phyloP scores from a whole-genome alignment of 345 rosid species.

The Syzygium aromaticum region DNA sequence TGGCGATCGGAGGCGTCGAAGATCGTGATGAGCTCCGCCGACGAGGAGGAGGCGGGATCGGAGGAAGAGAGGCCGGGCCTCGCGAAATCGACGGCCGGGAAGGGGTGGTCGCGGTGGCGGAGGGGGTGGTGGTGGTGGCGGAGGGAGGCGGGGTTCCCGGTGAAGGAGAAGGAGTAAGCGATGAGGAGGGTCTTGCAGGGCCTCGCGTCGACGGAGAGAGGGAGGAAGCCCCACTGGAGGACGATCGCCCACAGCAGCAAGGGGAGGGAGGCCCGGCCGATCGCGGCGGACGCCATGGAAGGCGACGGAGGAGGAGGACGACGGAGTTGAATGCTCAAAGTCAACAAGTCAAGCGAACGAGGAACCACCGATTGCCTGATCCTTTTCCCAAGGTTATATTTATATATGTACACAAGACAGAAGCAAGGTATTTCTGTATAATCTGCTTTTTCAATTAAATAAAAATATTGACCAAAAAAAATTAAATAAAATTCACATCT shows the following conservation, averaged over 20 bases:
- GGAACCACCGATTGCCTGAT: not conserved
- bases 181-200: slow-evolving; percentile 40
- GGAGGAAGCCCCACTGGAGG: slow-evolving; percentile 3
- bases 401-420: not conserved
- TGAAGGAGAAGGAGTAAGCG: slow-evolving; percentile 61
- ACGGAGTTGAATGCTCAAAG: not conserved
- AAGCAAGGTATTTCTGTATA: not conserved
- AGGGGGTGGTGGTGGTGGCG: slow-evolving; percentile 15
- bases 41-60: slow-evolving; percentile 20
- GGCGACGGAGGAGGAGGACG: not conserved
- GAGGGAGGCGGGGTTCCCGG: slow-evolving; percentile 19
- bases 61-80: slow-evolving; percentile 29
- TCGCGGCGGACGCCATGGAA: not conserved
- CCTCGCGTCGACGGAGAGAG: slow-evolving; percentile 15
- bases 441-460: not conserved
- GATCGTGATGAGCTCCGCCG: slow-evolving; percentile 41
- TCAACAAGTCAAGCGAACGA: not conserved
- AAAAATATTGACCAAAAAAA: not conserved
- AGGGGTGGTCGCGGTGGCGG: slow-evolving; percentile 6
- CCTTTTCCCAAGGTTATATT: not conserved
- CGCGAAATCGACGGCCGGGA: not conserved
- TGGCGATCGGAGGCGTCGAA: slow-evolving; percentile 39
- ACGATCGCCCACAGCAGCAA: not conserved
- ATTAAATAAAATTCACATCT: not conserved
- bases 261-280: not conserved